These are phyloP conservation scores for Phylloporus sp. DNA, from an alignment of 768 basidiomycete genomes.

Conservation along the genomic window DNA sequence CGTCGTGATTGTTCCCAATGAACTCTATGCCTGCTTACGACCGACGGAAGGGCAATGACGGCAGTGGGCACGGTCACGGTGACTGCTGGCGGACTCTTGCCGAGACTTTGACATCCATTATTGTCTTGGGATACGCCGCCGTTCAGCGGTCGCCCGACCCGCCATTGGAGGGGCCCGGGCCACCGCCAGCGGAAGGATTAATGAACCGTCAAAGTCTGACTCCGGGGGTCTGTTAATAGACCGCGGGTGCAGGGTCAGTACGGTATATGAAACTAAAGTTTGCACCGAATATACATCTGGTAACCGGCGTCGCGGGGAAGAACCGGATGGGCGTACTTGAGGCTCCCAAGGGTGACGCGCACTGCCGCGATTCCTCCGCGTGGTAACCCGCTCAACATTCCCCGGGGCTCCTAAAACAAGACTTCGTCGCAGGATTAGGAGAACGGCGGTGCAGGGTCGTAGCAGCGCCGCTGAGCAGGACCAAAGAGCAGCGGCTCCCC, in stretches of 20 bases:
- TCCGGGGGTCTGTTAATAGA: background rate
- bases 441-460: slow-evolving; percentile 20
- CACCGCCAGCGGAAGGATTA: background rate
- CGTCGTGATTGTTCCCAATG: background rate
- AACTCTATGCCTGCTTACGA: too few species aligned
- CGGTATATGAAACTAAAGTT: background rate
- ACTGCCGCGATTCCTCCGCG: slow-evolving; percentile 26
- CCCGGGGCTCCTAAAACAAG: slow-evolving; percentile 12
- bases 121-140: background rate
- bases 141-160: background rate
- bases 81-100: background rate
- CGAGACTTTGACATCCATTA: background rate
- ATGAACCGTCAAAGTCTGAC: slow-evolving; percentile 6
- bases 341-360: slow-evolving; percentile 2
- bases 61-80: background rate
- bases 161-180: too few species aligned
- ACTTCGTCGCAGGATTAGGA: slow-evolving; percentile 6
- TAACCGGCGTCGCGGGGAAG: background rate
- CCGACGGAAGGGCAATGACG: slow-evolving; percentile 1
- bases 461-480: slow-evolving; percentile 28
- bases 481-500: slow-evolving; percentile 26
- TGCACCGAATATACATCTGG: background rate
- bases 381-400: slow-evolving; percentile 6
- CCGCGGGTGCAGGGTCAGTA: background rate
- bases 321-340: background rate